phyloP scores from a whole-genome alignment of 371 early-diverging fungal species.

The Mortierella sp. region DNA sequence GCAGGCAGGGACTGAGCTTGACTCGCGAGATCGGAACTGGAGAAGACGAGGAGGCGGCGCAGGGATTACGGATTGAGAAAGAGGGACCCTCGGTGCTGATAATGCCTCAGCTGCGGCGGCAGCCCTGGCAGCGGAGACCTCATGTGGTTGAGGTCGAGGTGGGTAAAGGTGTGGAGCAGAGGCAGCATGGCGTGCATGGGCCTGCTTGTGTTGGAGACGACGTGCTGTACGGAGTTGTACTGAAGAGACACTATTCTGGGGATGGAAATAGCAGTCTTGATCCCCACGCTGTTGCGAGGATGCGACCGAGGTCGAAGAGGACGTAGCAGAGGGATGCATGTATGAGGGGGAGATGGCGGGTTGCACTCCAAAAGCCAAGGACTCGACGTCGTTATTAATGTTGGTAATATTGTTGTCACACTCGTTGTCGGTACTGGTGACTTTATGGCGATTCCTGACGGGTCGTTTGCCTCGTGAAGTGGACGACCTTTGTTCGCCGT shows the following conservation, averaged over 20 bases:
- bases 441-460: neutral
- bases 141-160: neutral
- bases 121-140: constrained; percentile 6
- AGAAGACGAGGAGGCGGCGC: constrained; percentile 47
- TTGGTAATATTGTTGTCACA: neutral
- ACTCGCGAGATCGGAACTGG: constrained; percentile 44
- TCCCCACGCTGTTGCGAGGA: constrained; percentile 10
- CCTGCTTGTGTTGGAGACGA: constrained; percentile 43
- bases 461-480: constrained; percentile 17
- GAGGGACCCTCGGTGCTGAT: constrained; percentile 18
- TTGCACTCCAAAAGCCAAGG: constrained; percentile 17
- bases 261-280: constrained; percentile 4
- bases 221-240: constrained; percentile 20
- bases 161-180: constrained; percentile 35
- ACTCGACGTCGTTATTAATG: neutral
- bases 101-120: neutral
- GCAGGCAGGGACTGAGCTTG: constrained; percentile 46
- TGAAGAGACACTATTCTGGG: neutral
- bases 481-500: neutral
- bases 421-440: neutral
- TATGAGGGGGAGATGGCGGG: constrained; percentile 27
- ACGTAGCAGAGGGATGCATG: constrained; percentile 10
- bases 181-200: constrained; percentile 19
- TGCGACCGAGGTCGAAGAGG: constrained; percentile 11
- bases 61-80: constrained; percentile 34